These are phyloP conservation scores for Parmelia sp. DNA, from an alignment of 495 filamentous ascomycete genomes.

Conservation along the genomic window DNA sequence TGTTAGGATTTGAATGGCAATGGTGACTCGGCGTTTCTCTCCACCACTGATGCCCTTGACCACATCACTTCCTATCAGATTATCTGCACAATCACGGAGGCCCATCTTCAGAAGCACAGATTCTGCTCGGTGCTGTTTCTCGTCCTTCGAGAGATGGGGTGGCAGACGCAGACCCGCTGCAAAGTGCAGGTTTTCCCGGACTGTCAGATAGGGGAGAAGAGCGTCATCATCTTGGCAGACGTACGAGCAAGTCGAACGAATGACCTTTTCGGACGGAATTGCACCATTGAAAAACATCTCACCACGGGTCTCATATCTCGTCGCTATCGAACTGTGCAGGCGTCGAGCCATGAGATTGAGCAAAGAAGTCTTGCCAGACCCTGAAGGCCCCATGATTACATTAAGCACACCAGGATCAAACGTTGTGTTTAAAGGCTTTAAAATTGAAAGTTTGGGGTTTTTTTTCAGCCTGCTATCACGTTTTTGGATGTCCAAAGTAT, in stretches of 20 bases:
- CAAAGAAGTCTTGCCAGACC: conserved; percentile 65
- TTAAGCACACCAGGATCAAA: conserved; percentile 61
- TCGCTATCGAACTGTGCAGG: conserved; percentile 49
- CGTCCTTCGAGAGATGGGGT: conserved; percentile 54
- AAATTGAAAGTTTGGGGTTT: conserved; percentile 48
- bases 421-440: conserved; percentile 54
- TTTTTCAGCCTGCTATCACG: conserved; percentile 38
- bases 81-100: conserved; percentile 69
- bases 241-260: conserved; percentile 64
- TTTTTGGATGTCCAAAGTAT: conserved; percentile 57
- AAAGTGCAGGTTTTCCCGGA: conserved; percentile 64
- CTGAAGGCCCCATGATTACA: conserved; percentile 72
- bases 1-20: conserved; percentile 69
- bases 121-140: conserved; percentile 61
- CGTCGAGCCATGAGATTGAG: conserved; percentile 63
- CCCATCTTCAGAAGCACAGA: conserved; percentile 68
- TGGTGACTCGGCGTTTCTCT: conserved; percentile 67
- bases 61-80: conserved; percentile 61
- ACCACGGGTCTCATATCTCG: conserved; percentile 49
- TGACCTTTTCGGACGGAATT: conserved; percentile 54
- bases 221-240: conserved; percentile 73
- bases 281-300: conserved; percentile 62
- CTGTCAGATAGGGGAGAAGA: conserved; percentile 64
- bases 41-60: conserved; percentile 73
- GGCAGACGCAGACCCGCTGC: conserved; percentile 64